Base-by-base conservation (phyloP, 2,329 filamentous ascomycete species). In the Pseudogymnoascus sp. region DNA sequence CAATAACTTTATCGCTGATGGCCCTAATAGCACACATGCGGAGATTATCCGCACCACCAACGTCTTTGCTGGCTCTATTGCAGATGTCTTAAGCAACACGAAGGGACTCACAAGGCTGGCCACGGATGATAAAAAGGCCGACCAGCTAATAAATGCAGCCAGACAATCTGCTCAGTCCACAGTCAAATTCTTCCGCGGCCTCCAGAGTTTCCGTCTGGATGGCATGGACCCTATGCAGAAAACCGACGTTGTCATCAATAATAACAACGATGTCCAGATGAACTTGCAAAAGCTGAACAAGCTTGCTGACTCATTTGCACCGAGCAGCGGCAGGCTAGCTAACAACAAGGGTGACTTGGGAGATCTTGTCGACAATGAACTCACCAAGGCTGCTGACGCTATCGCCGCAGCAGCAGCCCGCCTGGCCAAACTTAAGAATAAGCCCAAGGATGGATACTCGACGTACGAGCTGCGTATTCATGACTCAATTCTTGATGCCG, bases 1-100 rank as follows among this genome's bases (percentile, higher is more conserved):
- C 82, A 99, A 97, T 79, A 96, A 96, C 76, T 97, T 95, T 75
- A 95, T 99, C 70, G 94, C 93, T 6, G 94, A 99, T 72, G 94
- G 94, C 0, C 92, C 93, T 4, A 96, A 92, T 74, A 91, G 90
- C 72, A 87, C 87, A 8, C 91, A 97, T 71, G 85, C 89, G 1
- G 92, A 96, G 64, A 89, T 99, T 65, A 97, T 97, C 75, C 92
- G 92, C 73, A 91, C 91, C 0, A 90, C 96, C 69, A 94, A 91
- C 71, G 84, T 92, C 60, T 97, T 97, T 75, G 83, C 94, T 1
- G 91, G 92, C 19, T 90, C 94, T 3, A 86, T 97, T 66, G 90
- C 93, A 1, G 94, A 99, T 75, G 92, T 97, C 3, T 87, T 96
- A 70, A 92, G 88, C 77, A 99, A 97, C 77, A 92, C 93, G 67